Evolutionary conservation across 305 asterid genomes (phyloP).

Genomic region (Fraxinus baroniana): DNA sequence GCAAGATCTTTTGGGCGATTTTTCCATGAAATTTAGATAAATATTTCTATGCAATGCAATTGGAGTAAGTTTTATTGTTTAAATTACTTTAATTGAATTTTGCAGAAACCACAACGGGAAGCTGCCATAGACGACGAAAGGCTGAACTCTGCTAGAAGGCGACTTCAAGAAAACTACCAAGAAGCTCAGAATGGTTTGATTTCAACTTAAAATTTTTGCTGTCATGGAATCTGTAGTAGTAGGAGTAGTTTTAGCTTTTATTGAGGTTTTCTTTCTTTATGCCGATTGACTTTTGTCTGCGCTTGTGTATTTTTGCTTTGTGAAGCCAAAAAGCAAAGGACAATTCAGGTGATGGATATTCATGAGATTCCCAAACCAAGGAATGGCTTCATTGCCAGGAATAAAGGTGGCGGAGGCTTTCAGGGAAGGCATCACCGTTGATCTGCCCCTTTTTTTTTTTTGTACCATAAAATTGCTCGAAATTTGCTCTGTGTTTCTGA

Average conservation of each 20-base stretch:
- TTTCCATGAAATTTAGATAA: neutral
- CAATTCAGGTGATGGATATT: conserved; percentile 93
- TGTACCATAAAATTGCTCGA: conserved; percentile 26
- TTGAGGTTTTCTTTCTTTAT: neutral
- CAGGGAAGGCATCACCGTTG: conserved; percentile 88
- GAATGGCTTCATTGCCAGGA: conserved; percentile 81
- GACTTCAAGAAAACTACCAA: conserved; percentile 98
- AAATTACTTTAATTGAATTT: conserved; percentile 26
- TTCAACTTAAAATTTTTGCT: conserved; percentile 26
- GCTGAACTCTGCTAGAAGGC: conserved; percentile 73
- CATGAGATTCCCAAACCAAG: conserved; percentile 86
- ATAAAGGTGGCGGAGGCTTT: conserved; percentile 60
- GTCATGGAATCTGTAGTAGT: conserved; percentile 3
- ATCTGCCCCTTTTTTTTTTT: conserved; percentile 14
- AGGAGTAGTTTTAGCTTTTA: neutral
- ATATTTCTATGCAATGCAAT: conserved; percentile 1
- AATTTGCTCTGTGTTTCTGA: conserved; percentile 13
- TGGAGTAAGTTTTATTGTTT: neutral
- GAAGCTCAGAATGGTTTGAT: conserved; percentile 87
- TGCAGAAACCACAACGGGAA: conserved; percentile 74
- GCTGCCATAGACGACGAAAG: conserved; percentile 60
- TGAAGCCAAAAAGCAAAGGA: conserved; percentile 97
- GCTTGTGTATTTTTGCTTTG: conserved; percentile 18
- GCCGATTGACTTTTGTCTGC: conserved; percentile 34
- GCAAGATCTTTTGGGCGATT: neutral